Conservation (phyloP, 2,329 filamentous ascomycete genomes). For the Pseudocercospora crystallina region DNA sequence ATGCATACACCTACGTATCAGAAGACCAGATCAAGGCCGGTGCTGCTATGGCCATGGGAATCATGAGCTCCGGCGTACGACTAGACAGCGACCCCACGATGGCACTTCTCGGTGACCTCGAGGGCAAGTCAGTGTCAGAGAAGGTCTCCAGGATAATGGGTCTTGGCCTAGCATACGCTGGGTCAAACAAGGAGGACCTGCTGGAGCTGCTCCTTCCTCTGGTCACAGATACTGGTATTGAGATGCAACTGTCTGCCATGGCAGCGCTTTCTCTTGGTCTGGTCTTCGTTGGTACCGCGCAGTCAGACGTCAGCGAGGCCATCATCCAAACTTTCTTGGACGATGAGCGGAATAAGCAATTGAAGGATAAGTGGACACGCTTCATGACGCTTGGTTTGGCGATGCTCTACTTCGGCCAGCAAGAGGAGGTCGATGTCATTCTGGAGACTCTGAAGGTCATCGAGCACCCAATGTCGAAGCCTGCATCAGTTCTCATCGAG, state of each 20-base stretch:
- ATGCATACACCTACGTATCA: conserved; percentile 83
- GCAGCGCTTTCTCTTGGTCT: conserved; percentile 87
- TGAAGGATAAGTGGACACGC: conserved; percentile 97
- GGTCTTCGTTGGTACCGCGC: conserved; percentile 88
- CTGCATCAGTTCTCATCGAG: conserved; percentile 90
- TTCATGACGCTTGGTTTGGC: conserved; percentile 94
- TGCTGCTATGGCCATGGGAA: conserved; percentile 87
- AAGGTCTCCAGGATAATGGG: conserved; percentile 91
- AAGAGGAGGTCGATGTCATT: conserved; percentile 98
- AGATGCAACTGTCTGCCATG: conserved; percentile 97
- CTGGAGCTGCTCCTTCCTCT: conserved; percentile 82
- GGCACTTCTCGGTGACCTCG: conserved; percentile 80
- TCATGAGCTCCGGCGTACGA: conserved; percentile 89
- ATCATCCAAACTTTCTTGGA: conserved; percentile 92
- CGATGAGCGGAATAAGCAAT: conserved; percentile 82
- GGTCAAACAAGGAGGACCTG: conserved; percentile 88
- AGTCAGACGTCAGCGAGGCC: conserved; percentile 86
- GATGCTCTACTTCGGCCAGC: conserved; percentile 90
- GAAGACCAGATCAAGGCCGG: conserved; percentile 88
- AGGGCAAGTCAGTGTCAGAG: conserved; percentile 74
- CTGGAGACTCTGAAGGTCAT: conserved; percentile 95
- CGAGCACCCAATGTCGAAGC: conserved; percentile 93
- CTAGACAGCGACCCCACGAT: conserved; percentile 87
- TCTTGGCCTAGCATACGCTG: conserved; percentile 89
- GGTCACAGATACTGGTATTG: conserved; percentile 76